A percentile compares a stretch with the other conserved stretches of the same genome.
phyloP scores from a whole-genome alignment of 306 rosid species.

The Carpinus fangiana region DNA sequence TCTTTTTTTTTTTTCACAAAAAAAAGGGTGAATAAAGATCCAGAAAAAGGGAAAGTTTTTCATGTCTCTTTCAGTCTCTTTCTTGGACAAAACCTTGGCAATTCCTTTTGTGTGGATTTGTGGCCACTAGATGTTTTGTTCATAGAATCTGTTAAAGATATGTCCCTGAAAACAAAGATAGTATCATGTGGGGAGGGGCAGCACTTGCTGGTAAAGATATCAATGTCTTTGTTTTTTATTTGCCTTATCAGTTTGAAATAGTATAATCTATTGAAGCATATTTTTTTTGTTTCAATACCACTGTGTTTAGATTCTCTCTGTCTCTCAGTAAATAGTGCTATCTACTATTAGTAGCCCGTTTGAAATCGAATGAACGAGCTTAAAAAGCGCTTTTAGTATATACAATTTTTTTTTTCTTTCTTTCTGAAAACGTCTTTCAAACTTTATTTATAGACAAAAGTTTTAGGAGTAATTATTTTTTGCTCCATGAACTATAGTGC shows the following conservation, averaged over 20 bases:
- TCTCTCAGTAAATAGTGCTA: no score
- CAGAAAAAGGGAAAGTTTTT: constrained; percentile 15
- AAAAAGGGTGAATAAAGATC: constrained; percentile 18
- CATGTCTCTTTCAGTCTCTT: constrained; percentile 23
- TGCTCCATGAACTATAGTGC: no score
- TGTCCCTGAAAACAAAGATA: constrained; percentile 28
- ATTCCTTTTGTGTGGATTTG: constrained; percentile 31
- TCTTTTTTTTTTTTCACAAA: background rate
- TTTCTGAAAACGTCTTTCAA: no score
- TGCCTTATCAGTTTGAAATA: constrained; percentile 2
- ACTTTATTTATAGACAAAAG: no score
- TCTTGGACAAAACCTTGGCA: constrained; percentile 11
- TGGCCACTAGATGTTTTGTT: constrained; percentile 43
- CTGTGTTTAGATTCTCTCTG: background rate
- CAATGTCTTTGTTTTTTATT: constrained; percentile 13
- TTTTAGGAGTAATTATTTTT: no score
- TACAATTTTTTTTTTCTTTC: no score
- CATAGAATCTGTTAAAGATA: constrained; percentile 36
- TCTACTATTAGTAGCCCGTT: no score
- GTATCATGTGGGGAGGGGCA: constrained; percentile 35
- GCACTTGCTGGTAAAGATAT: background rate
- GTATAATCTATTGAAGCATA: no score
- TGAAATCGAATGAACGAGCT: no score
- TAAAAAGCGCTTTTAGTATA: no score
- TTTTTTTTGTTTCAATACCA: background rate